Evolutionary conservation across 2,329 filamentous ascomycete species (phyloP).

Genomic region (Xylaria sp.): DNA sequence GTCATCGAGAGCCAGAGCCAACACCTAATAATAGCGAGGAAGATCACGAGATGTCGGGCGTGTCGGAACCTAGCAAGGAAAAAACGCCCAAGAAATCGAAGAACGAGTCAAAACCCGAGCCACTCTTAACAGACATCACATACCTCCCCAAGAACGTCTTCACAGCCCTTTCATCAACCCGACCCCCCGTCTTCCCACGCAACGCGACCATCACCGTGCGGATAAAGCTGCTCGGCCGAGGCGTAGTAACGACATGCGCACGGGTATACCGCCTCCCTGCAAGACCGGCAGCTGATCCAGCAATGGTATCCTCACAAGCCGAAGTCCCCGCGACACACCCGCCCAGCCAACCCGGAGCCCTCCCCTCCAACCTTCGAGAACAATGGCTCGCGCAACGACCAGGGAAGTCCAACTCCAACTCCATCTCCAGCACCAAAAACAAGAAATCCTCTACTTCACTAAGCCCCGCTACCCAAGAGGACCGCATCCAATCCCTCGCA

Average conservation of each 20-base stretch:
- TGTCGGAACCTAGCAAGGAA: slow-evolving; percentile 6
- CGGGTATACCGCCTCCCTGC: slow-evolving; percentile 87
- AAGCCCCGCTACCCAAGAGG: slow-evolving; percentile 44
- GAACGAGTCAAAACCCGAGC: slow-evolving; percentile 16
- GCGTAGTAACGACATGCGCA: slow-evolving; percentile 76
- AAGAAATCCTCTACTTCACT: neutral
- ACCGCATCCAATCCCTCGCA: slow-evolving; percentile 57
- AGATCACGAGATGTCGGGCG: slow-evolving; percentile 21
- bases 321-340: slow-evolving; percentile 60
- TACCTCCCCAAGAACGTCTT: slow-evolving; percentile 55
- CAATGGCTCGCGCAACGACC: slow-evolving; percentile 74
- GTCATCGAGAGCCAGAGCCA: slow-evolving; percentile 36
- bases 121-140: slow-evolving; percentile 45
- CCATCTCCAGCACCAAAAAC: slow-evolving; percentile 34
- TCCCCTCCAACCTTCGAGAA: slow-evolving; percentile 64
- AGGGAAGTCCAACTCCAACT: slow-evolving; percentile 38
- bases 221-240: slow-evolving; percentile 74
- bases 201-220: slow-evolving; percentile 68
- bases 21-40: slow-evolving; percentile 28
- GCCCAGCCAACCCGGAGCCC: slow-evolving; percentile 32
- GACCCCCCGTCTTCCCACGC: slow-evolving; percentile 42
- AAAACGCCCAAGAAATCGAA: slow-evolving; percentile 15
- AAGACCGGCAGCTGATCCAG: neutral
- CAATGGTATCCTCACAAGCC: slow-evolving; percentile 43
- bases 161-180: slow-evolving; percentile 46